phyloP scores from a whole-genome alignment of 768 basidiomycete genomes.

The Boletus rubroflammeus region DNA sequence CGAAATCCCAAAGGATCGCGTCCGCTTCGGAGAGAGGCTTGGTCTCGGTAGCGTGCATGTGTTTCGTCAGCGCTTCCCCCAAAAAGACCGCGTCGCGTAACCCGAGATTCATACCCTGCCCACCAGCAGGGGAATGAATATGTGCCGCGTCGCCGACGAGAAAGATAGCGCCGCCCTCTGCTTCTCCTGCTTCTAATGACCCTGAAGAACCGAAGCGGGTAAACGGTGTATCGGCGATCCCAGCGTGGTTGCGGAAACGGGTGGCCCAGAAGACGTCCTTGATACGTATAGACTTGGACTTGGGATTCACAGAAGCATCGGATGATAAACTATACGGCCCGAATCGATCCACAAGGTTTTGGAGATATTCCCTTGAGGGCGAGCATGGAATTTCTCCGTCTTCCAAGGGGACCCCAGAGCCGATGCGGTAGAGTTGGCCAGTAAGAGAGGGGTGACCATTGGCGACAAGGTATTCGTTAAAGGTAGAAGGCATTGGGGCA shows the following conservation, averaged over 20 bases:
- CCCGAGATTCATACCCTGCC: constrained; percentile 60
- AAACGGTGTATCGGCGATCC: constrained; percentile 42
- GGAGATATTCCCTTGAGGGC: constrained; percentile 42
- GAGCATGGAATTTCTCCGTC: constrained; percentile 37
- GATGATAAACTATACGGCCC: constrained; percentile 38
- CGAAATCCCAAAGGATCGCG: constrained; percentile 35
- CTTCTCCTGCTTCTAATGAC: background rate
- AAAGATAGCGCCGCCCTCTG: constrained; percentile 19
- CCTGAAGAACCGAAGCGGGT: constrained; percentile 24
- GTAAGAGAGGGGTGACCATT: constrained; percentile 7
- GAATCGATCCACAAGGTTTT: constrained; percentile 40
- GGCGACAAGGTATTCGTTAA: constrained; percentile 16
- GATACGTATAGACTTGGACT: constrained; percentile 31
- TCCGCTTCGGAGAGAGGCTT: constrained; percentile 24
- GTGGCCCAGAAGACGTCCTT: constrained; percentile 43
- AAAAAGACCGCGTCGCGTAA: constrained; percentile 49
- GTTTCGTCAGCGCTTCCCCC: constrained; percentile 39
- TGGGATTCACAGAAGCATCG: constrained; percentile 35
- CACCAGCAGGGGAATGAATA: constrained; percentile 53
- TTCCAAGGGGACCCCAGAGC: constrained; percentile 36
- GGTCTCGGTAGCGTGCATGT: constrained; percentile 24
- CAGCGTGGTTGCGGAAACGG: constrained; percentile 45
- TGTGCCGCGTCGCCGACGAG: constrained; percentile 49
- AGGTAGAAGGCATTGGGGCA: constrained; percentile 11
- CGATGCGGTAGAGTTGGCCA: constrained; percentile 38